Base-by-base conservation (phyloP, 768 basidiomycete species). In the Leccinum obscurum region DNA sequence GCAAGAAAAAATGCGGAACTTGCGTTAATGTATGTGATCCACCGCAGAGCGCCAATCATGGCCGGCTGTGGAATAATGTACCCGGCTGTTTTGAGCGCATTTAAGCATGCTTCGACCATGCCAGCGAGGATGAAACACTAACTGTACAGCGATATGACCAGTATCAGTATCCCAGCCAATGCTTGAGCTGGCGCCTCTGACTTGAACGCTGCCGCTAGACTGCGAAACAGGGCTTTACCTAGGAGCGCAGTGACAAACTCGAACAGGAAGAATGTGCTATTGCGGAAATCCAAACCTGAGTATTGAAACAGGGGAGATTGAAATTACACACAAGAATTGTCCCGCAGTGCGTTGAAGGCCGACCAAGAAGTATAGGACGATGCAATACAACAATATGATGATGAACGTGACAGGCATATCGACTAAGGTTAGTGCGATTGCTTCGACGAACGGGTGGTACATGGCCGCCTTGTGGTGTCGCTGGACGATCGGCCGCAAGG, bases 201-300 rank as follows among this genome's bases (percentile, higher is more conserved):
- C 50, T 78, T 78, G 68, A 88, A 85, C 6, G 78, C 78, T 0
- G 89, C 85, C 1, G 87, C 86, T 11, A 90, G 66, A 0, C 79
- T 78, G 28, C 92, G 81, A 81, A 93, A 95, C 80, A 87, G 86
- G 0, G 84, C 85, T 70, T 87, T 88, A 83, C 93, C 88, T 8
- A 85, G 74, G 24, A 92, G 55, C 35, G 86, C 80, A 60, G 86
- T 81, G 3, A 78, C 72, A 55, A 85, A 78, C n/a, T 85, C 65
- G 60, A 86, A 83, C 22, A 92, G 68, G 68, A 83, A 80, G 70
- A 81, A 85, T 24, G 79, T 82, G 68, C 88, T 89, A 13, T 46
- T 10, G 4, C 34, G 1, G 20, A 5, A 30, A 14, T 11, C 17
- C 3, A 58, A 11, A 26, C 8, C n/a, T 58, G 1, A 66, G 61